phyloP scores from a whole-genome alignment of 2,329 filamentous ascomycete genomes.

The Aspergillus arachidicola region DNA sequence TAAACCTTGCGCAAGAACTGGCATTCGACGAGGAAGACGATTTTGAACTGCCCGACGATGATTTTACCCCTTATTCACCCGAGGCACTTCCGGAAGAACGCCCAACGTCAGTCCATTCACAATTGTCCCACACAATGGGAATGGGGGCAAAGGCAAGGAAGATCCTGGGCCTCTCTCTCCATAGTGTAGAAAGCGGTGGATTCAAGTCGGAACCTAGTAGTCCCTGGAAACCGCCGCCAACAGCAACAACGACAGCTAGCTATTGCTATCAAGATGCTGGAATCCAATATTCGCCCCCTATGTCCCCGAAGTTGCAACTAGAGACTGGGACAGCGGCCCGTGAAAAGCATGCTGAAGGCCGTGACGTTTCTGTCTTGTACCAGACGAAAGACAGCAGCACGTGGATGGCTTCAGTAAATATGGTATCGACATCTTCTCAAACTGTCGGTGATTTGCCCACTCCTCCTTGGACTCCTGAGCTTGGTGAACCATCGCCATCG shows the following conservation, averaged over 20 bases:
- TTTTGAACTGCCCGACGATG: constrained; percentile 65
- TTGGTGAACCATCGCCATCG: constrained; percentile 23
- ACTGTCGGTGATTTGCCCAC: constrained; percentile 43
- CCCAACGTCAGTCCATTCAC: constrained; percentile 43
- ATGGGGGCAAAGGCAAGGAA: constrained; percentile 47
- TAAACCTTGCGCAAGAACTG: constrained; percentile 88
- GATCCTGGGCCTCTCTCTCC: constrained; percentile 48
- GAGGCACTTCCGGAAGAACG: constrained; percentile 48
- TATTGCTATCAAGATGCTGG: constrained; percentile 69
- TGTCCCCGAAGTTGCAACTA: constrained; percentile 59
- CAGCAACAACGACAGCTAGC: background rate
- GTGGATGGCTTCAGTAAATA: constrained; percentile 34
- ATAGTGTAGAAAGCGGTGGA: constrained; percentile 29
- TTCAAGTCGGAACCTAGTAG: constrained; percentile 35
- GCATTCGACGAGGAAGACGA: constrained; percentile 80
- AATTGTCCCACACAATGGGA: constrained; percentile 36
- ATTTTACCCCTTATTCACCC: constrained; percentile 63
- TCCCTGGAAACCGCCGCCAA: constrained; percentile 51
- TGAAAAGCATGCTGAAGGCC: constrained; percentile 4
- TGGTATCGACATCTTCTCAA: constrained; percentile 48
- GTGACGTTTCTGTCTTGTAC: background rate
- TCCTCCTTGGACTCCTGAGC: constrained; percentile 38
- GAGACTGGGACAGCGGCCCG: constrained; percentile 14
- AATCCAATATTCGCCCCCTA: constrained; percentile 80
- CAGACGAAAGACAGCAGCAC: constrained; percentile 31